Evolutionary conservation across 1,284 basidiomycete genomes (phyloP).

Genomic region (Leccinum fuscescens): DNA sequence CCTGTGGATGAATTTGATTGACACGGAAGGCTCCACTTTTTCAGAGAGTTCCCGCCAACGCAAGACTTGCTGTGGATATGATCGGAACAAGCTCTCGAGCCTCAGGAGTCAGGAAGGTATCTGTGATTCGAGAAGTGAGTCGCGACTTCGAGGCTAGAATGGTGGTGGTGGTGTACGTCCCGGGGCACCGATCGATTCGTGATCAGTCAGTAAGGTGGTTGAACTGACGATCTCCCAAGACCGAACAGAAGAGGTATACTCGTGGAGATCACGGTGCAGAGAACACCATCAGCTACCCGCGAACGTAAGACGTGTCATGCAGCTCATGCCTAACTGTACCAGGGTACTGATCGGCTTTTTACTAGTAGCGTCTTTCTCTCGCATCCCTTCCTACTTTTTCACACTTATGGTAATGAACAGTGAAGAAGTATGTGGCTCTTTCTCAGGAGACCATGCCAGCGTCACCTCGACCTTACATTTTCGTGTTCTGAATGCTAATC

Average conservation of each 20-base stretch:
- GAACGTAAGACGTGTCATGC: neutral
- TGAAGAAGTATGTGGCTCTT: neutral
- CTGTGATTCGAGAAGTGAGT: neutral
- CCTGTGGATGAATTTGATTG: neutral
- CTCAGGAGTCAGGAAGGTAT: slow-evolving; percentile 26
- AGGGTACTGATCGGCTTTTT: neutral
- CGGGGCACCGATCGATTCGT: neutral
- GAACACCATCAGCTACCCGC: neutral
- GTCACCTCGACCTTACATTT: neutral
- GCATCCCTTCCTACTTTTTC: neutral
- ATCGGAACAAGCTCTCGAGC: slow-evolving; percentile 5
- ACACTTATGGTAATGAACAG: neutral
- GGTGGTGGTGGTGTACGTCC: neutral
- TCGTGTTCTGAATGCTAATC: neutral
- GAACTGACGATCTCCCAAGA: slow-evolving; percentile 1
- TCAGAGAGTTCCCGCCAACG: neutral
- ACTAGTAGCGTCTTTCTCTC: neutral
- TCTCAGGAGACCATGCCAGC: neutral
- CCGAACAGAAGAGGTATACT: neutral
- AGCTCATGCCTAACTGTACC: neutral
- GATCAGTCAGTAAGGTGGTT: neutral
- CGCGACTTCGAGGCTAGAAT: neutral
- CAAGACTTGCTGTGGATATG: slow-evolving; percentile 6
- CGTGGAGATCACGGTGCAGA: neutral
- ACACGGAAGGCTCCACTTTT: neutral